These are phyloP conservation scores for Colletotrichum plurivorum DNA, from an alignment of 2,329 filamentous ascomycete species.

Conservation along the genomic window DNA sequence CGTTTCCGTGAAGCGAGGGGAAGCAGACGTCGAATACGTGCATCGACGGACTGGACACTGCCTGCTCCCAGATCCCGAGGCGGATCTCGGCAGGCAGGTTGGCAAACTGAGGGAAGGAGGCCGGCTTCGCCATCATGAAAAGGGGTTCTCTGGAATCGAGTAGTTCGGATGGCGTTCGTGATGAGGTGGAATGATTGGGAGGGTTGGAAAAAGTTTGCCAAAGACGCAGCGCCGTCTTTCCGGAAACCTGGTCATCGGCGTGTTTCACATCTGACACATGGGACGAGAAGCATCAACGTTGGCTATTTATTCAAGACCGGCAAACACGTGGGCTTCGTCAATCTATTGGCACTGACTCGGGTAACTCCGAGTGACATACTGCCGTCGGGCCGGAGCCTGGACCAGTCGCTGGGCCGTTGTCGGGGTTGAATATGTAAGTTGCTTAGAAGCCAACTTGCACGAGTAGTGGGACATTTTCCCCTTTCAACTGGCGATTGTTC, in stretches of 20 bases:
- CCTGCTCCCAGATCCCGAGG: slow-evolving; percentile 25
- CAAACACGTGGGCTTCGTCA: background rate
- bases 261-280: slow-evolving; percentile 13
- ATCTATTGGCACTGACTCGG: background rate
- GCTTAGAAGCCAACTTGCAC: too few species aligned
- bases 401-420: too few species aligned
- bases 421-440: too few species aligned
- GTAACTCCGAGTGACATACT: too few species aligned
- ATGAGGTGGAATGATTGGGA: background rate
- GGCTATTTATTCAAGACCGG: background rate
- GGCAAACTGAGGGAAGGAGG: slow-evolving; percentile 21
- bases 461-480: too few species aligned
- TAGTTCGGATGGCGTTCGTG: slow-evolving; percentile 10
- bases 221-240: background rate
- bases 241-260: too few species aligned
- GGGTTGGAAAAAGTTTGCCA: slow-evolving; percentile 3
- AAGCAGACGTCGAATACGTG: slow-evolving; percentile 48
- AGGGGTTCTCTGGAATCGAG: background rate
- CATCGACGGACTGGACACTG: slow-evolving; percentile 41
- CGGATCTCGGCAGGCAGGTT: slow-evolving; percentile 25
- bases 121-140: slow-evolving; percentile 48
- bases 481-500: too few species aligned
- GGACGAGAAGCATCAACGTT: background rate
- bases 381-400: too few species aligned
- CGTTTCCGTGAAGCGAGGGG: slow-evolving; percentile 41